These are phyloP conservation scores for Lactuca saligna DNA, from an alignment of 129 eudicot species.

Conservation along the genomic window DNA sequence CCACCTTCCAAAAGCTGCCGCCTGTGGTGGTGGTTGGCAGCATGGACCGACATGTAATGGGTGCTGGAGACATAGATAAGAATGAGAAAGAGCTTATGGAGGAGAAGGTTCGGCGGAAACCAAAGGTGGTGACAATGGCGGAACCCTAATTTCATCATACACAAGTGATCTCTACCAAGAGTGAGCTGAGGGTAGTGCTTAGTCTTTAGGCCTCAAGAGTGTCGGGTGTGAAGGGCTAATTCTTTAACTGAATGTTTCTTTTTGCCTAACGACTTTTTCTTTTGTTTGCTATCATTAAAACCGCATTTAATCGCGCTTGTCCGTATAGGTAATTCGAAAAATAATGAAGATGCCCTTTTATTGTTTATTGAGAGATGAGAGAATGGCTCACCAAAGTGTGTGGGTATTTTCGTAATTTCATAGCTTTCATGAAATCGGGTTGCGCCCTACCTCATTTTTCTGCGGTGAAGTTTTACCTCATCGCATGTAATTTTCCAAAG, in stretches of 20 bases:
- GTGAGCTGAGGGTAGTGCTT: constrained; percentile 12
- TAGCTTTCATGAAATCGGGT: background rate
- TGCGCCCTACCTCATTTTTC: background rate
- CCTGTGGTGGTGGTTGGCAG: constrained; percentile 2
- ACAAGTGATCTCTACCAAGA: background rate
- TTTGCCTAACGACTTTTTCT: constrained; percentile 27
- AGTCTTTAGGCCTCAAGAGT: constrained; percentile 21
- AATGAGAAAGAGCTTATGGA: constrained; percentile 21
- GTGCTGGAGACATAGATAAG: constrained; percentile 22
- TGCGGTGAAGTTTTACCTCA: background rate
- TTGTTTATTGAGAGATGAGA: background rate
- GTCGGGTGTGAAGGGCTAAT: constrained; percentile 21
- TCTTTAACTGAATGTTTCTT: constrained; percentile 25
- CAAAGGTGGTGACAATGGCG: background rate
- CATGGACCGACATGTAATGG: constrained; percentile 16
- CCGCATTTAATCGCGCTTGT: constrained; percentile 23
- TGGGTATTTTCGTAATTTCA: background rate
- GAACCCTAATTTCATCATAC: constrained; percentile 24
- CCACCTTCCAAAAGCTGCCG: constrained; percentile 18
- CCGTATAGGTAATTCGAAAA: constrained; percentile 2
- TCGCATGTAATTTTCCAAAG: too few relatives aligned
- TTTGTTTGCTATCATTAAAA: constrained; percentile 7
- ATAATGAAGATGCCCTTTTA: background rate
- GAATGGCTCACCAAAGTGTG: background rate
- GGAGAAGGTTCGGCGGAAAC: constrained; percentile 1